phyloP scores from a whole-genome alignment of 176 grass and related monocot species.

The Lolium perenne region DNA sequence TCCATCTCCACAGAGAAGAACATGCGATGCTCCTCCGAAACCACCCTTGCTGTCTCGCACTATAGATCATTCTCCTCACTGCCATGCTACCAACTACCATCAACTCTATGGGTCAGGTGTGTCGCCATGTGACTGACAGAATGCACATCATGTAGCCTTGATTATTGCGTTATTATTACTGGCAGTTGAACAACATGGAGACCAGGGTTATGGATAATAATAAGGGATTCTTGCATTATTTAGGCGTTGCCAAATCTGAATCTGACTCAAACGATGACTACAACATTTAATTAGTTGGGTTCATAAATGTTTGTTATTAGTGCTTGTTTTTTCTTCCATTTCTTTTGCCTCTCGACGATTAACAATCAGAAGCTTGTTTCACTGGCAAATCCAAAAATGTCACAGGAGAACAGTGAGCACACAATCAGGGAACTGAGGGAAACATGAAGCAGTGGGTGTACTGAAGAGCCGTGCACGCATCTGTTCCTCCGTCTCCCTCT shows the following conservation, averaged over 20 bases:
- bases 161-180: not conserved
- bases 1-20: constrained; percentile 1
- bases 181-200: not conserved
- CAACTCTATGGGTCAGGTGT: not conserved
- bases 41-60: not conserved
- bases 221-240: constrained; percentile 17
- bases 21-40: not conserved
- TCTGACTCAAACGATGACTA: not conserved
- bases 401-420: not conserved
- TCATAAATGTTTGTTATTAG: not conserved
- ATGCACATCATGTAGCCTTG: not conserved
- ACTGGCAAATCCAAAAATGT: too few species aligned
- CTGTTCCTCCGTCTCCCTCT: not conserved
- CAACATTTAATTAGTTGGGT: too few species aligned
- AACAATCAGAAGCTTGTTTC: not conserved
- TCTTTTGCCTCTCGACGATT: not conserved
- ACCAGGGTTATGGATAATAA: constrained; percentile 14
- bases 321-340: not conserved
- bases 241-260: not conserved
- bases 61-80: not conserved
- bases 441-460: constrained; percentile 15
- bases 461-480: constrained; percentile 8
- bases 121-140: constrained; percentile 17
- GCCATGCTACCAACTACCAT: not conserved
- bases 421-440: not conserved